phyloP scores from a whole-genome alignment of 2,329 filamentous ascomycete species.

The Verticillium nonalfalfae region DNA sequence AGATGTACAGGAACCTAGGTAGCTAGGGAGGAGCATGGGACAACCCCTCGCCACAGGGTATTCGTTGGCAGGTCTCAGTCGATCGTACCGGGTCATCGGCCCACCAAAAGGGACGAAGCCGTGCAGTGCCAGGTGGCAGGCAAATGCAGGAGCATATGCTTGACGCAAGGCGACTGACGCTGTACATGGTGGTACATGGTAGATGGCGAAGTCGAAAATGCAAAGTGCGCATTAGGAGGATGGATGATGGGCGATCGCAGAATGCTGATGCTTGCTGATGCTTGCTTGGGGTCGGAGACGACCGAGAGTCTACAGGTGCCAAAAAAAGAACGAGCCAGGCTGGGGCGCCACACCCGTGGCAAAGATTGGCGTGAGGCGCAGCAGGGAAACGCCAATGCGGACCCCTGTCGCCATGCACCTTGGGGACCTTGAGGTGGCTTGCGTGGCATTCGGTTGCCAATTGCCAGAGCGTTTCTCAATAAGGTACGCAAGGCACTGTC shows the following conservation, averaged over 20 bases:
- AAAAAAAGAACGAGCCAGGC: slow-evolving; percentile 12
- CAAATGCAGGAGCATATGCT: background rate
- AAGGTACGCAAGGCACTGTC: too few species aligned
- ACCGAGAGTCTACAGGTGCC: background rate
- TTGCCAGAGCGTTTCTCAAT: too few species aligned
- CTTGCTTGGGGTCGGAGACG: background rate
- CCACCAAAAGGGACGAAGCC: background rate
- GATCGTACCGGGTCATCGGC: background rate
- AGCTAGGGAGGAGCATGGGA: too few species aligned
- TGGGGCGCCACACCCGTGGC: slow-evolving; percentile 4
- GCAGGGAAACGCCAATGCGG: background rate
- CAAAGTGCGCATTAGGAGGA: background rate
- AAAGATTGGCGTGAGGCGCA: slow-evolving; percentile 11
- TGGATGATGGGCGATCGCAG: background rate
- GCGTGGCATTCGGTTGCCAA: too few species aligned
- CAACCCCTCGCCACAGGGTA: background rate
- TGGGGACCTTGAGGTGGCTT: background rate
- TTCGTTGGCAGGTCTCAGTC: background rate
- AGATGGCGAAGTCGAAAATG: background rate
- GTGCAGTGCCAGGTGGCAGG: background rate
- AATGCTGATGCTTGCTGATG: background rate
- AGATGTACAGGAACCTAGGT: background rate
- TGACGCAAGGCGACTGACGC: background rate
- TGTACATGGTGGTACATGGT: too few species aligned
- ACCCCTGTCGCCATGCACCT: background rate